Evolutionary conservation across 2,329 filamentous ascomycete species (phyloP).

Genomic region (Thyridium curvatum): DNA sequence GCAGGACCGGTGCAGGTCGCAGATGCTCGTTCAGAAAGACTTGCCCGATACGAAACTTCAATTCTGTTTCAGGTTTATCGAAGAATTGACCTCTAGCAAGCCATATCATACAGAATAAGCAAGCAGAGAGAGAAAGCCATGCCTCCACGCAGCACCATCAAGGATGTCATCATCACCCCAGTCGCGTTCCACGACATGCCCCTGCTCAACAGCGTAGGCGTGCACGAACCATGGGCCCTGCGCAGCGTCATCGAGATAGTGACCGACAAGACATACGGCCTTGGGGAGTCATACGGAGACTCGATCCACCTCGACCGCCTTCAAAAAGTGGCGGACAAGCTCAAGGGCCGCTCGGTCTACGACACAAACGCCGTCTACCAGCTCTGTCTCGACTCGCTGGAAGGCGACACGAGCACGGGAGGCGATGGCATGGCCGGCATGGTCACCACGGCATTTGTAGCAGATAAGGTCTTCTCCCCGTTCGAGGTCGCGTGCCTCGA

Average conservation of each 20-base stretch:
- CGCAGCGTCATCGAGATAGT: conserved; percentile 33
- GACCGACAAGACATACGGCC: conserved; percentile 25
- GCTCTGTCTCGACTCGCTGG: conserved; percentile 13
- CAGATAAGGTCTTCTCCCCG: conserved; percentile 33
- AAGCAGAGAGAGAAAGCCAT: too few relatives aligned
- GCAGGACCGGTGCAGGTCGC: too few relatives aligned
- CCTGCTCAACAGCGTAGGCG: conserved; percentile 33
- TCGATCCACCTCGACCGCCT: conserved; percentile 27
- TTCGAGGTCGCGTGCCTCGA: conserved; percentile 36
- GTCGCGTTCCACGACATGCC: conserved; percentile 39
- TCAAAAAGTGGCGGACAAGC: conserved; percentile 19
- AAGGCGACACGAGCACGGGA: conserved; percentile 11
- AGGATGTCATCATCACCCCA: conserved; percentile 31
- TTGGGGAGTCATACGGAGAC: conserved; percentile 34
- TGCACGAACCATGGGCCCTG: conserved; percentile 34
- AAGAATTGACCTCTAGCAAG: too few relatives aligned
- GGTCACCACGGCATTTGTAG: conserved; percentile 32
- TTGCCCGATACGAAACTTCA: too few relatives aligned
- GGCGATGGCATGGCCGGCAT: conserved; percentile 25
- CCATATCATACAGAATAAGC: too few relatives aligned
- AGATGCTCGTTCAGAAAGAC: too few relatives aligned
- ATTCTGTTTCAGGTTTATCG: too few relatives aligned
- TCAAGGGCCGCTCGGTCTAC: conserved; percentile 22
- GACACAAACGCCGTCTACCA: conserved; percentile 18
- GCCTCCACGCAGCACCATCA: conserved; percentile 15